Conservation (phyloP, 106 monocot species). For the Dioscorea dumetorum region DNA sequence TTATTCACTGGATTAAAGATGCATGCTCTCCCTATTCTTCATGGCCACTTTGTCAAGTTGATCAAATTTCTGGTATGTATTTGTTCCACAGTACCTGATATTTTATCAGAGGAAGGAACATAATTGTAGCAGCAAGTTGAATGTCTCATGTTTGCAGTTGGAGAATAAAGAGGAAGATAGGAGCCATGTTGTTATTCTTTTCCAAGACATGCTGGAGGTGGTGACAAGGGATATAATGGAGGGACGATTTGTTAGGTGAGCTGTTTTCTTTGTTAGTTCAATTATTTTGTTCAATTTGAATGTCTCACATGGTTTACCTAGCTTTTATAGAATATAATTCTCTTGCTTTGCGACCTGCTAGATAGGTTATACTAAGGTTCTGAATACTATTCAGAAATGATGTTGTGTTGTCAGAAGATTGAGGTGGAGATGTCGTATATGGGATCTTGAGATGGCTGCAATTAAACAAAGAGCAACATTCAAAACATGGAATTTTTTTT, state of each 20-base stretch:
- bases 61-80: slow-evolving; percentile 35
- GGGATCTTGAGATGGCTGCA: too few relatives aligned
- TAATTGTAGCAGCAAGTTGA: background rate
- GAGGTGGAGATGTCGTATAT: too few relatives aligned
- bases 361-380: too few relatives aligned
- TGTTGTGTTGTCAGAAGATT: too few relatives aligned
- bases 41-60: slow-evolving; percentile 41
- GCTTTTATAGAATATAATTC: too few relatives aligned
- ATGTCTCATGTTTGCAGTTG: slow-evolving; percentile 17
- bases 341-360: too few relatives aligned
- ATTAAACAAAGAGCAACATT: too few relatives aligned
- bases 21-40: slow-evolving; percentile 38
- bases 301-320: too few relatives aligned
- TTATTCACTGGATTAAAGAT: slow-evolving; percentile 29
- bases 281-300: too few relatives aligned
- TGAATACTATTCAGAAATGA: too few relatives aligned
- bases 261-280: background rate
- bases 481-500: too few relatives aligned
- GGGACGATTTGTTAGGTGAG: slow-evolving; percentile 34
- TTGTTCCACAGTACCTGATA: background rate
- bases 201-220: slow-evolving; percentile 88
- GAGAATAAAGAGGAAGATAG: slow-evolving; percentile 37
- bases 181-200: slow-evolving; percentile 52
- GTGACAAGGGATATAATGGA: slow-evolving; percentile 81
- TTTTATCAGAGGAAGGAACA: too few relatives aligned